Conservation (phyloP, 495 filamentous ascomycete genomes). For the Xylaria scruposa region DNA sequence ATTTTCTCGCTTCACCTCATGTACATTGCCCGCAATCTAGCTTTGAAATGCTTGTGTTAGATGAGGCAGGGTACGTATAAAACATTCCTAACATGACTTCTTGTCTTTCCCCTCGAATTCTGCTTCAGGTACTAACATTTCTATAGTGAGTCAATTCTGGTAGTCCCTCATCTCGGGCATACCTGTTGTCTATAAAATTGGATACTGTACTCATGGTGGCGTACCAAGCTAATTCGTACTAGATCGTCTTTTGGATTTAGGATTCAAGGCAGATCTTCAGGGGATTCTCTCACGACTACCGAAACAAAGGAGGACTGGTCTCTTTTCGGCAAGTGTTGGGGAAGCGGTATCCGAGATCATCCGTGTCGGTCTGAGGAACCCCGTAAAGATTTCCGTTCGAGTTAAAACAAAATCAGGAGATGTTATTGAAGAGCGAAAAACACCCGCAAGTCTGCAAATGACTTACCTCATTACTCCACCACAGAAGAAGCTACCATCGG, state of each 20-base stretch:
- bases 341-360: constrained; percentile 92
- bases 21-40: constrained; percentile 87
- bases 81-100: not conserved
- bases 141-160: constrained; percentile 13
- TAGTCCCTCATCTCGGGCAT: not conserved
- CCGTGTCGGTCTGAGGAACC: constrained; percentile 90
- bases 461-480: constrained; percentile 79
- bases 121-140: constrained; percentile 1
- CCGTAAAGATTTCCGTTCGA: constrained; percentile 90
- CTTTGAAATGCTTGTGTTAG: constrained; percentile 88
- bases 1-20: constrained; percentile 87
- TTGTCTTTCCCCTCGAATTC: not conserved
- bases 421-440: constrained; percentile 80
- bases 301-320: constrained; percentile 89
- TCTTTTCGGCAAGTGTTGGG: constrained; percentile 91
- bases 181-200: too few species aligned
- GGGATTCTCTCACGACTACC: constrained; percentile 84
- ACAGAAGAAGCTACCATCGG: constrained; percentile 74
- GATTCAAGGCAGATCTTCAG: constrained; percentile 89
- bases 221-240: constrained; percentile 4
- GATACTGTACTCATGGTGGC: not conserved
- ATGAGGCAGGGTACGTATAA: constrained; percentile 69
- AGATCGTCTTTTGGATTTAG: constrained; percentile 90
- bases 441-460: constrained; percentile 89
- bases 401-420: constrained; percentile 73